These are phyloP conservation scores for Athelia sp. DNA, from an alignment of 1,284 basidiomycete species.

Conservation along the genomic window DNA sequence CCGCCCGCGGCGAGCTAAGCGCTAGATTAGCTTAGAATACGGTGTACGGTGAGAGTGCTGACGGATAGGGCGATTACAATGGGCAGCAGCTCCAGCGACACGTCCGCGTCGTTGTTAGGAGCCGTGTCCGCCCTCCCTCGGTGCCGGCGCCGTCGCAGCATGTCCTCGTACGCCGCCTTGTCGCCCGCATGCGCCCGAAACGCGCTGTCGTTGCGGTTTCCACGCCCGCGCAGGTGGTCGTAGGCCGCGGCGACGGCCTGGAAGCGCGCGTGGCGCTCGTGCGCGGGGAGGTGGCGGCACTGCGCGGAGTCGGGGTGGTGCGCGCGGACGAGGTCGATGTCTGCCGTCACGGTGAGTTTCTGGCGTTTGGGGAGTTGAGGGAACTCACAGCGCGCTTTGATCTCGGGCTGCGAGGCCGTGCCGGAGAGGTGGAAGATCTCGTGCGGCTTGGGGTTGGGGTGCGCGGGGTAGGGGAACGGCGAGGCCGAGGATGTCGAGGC, in stretches of 20 bases:
- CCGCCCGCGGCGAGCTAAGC: too few species aligned
- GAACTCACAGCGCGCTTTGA: slow-evolving; percentile 46
- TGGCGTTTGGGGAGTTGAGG: too few species aligned
- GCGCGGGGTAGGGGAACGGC: slow-evolving; percentile 35
- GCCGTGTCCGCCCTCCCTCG: too few species aligned
- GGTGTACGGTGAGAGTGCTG: too few species aligned
- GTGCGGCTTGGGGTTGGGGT: slow-evolving; percentile 39
- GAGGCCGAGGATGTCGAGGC: slow-evolving; percentile 2
- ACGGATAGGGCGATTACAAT: too few species aligned
- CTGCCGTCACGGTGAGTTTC: too few species aligned
- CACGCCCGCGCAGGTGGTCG: slow-evolving; percentile 31
- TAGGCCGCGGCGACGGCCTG: slow-evolving; percentile 47
- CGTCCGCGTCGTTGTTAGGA: too few species aligned
- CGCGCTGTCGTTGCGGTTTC: too few species aligned
- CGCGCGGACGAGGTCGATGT: slow-evolving; percentile 49
- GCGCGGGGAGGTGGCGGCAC: slow-evolving; percentile 24
- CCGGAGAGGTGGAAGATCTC: slow-evolving; percentile 49
- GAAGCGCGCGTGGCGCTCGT: slow-evolving; percentile 39
- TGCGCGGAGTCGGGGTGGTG: slow-evolving; percentile 44
- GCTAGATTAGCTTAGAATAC: too few species aligned
- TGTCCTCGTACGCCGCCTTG: too few species aligned
- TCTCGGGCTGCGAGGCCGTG: slow-evolving; percentile 36
- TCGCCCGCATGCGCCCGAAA: neutral
- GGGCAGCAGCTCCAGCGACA: too few species aligned
- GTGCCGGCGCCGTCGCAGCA: too few species aligned